phyloP scores from a whole-genome alignment of 1,284 basidiomycete species.

The Cryptococcus maquisensis region DNA sequence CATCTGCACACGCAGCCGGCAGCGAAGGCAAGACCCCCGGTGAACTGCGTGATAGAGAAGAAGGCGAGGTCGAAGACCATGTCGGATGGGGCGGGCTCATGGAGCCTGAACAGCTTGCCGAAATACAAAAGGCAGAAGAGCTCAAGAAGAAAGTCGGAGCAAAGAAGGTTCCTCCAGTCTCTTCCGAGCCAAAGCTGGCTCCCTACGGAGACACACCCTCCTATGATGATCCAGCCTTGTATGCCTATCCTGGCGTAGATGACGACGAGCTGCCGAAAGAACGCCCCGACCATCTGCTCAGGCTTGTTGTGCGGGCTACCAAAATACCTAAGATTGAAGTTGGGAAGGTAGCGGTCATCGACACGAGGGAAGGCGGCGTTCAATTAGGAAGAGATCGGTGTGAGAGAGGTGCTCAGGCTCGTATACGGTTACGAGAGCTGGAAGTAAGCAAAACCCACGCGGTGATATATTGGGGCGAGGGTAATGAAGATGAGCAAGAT shows the following conservation, averaged over 20 bases:
- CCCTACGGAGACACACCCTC: conserved; percentile 6
- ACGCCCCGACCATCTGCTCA: conserved; percentile 27
- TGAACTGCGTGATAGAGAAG: conserved; percentile 18
- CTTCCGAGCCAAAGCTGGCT: conserved; percentile 10
- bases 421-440: conserved; percentile 46
- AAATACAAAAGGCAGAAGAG: conserved; percentile 12
- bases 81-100: conserved; percentile 46
- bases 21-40: neutral
- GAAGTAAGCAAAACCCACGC: conserved; percentile 47
- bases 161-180: neutral
- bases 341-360: conserved; percentile 38
- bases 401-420: conserved; percentile 26
- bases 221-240: conserved; percentile 16
- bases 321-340: conserved; percentile 11
- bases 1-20: neutral
- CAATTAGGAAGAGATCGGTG: conserved; percentile 43
- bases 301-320: conserved; percentile 37
- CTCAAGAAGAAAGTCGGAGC: neutral
- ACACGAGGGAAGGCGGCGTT: conserved; percentile 39
- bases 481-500: conserved; percentile 7
- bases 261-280: conserved; percentile 1
- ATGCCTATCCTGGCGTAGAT: conserved; percentile 9
- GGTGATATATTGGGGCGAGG: conserved; percentile 34
- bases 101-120: conserved; percentile 34
- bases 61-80: conserved; percentile 44